These are phyloP conservation scores for Coleophoma cylindrospora DNA, from an alignment of 2,329 filamentous ascomycete genomes.

Conservation along the genomic window DNA sequence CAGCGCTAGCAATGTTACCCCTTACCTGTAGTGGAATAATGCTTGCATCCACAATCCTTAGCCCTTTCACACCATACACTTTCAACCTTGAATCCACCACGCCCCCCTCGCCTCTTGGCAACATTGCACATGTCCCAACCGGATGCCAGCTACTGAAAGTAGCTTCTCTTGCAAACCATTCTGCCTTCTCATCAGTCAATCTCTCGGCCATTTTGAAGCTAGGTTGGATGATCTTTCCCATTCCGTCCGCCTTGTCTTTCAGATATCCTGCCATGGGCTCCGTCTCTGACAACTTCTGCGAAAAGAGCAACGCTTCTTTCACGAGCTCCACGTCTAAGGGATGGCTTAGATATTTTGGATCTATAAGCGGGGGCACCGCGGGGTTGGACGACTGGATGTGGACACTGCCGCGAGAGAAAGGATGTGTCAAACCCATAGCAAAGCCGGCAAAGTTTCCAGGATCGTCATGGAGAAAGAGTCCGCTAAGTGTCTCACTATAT, in stretches of 20 bases:
- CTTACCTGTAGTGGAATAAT: conserved; percentile 80
- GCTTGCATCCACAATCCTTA: conserved; percentile 39
- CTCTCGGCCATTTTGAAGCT: background rate
- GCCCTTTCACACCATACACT: conserved; percentile 5
- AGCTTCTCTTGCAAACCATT: conserved; percentile 5
- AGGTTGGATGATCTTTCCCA: too few species aligned
- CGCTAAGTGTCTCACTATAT: conserved; percentile 9
- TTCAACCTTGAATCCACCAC: conserved; percentile 9
- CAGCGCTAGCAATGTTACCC: conserved; percentile 83
- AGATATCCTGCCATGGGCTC: too few species aligned
- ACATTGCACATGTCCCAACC: conserved; percentile 10
- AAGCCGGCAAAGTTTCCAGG: conserved; percentile 20
- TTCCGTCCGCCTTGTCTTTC: too few species aligned
- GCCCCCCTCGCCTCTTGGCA: conserved; percentile 6
- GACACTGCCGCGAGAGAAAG: conserved; percentile 51
- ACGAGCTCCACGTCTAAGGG: too few species aligned
- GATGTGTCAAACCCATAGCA: conserved; percentile 47
- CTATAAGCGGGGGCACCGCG: conserved; percentile 38
- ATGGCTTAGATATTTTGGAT: conserved; percentile 38
- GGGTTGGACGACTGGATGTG: conserved; percentile 43
- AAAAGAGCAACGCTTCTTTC: too few species aligned
- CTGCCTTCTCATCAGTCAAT: conserved; percentile 3
- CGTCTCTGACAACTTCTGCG: too few species aligned
- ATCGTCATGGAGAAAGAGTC: conserved; percentile 9
- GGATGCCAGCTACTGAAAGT: conserved; percentile 7